Conservation (phyloP, 2,329 filamentous ascomycete species). For the Fusarium anguioides region DNA sequence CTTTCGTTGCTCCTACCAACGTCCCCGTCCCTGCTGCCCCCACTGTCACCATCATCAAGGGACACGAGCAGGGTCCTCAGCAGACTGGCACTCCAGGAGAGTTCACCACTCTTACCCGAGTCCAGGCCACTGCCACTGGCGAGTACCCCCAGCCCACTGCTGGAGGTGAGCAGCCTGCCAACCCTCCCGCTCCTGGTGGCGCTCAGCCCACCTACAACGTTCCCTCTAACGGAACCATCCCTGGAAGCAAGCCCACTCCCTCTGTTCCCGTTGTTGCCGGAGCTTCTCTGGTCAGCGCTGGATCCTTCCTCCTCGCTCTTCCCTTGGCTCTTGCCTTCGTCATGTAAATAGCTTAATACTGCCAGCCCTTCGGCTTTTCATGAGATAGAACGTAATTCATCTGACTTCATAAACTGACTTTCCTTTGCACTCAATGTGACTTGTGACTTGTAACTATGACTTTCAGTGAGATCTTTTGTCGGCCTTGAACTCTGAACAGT, state of each 20-base stretch:
- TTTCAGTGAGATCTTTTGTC: too few relatives aligned
- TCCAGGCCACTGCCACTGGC: conserved; percentile 25
- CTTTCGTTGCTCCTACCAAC: conserved; percentile 35
- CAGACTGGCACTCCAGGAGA: conserved; percentile 12
- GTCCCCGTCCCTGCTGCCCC: conserved; percentile 11
- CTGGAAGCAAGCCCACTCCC: background rate
- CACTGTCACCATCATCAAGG: conserved; percentile 34
- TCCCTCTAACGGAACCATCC: conserved; percentile 24
- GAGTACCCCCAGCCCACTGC: conserved; percentile 8
- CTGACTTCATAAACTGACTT: background rate
- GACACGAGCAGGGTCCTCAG: conserved; percentile 11
- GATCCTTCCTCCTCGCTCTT: conserved; percentile 18
- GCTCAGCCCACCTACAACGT: conserved; percentile 24
- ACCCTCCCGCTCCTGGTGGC: conserved; percentile 6
- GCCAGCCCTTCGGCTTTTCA: conserved; percentile 25
- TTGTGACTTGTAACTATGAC: background rate
- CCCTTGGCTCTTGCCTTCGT: conserved; percentile 26
- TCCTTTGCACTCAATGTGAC: background rate
- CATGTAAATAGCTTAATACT: conserved; percentile 30
- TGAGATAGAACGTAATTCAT: conserved; percentile 21
- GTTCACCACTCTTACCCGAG: conserved; percentile 25
- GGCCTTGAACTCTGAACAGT: too few relatives aligned
- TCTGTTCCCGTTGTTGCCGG: conserved; percentile 24
- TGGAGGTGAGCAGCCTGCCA: conserved; percentile 1
- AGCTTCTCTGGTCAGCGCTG: conserved; percentile 24